Evolutionary conservation across 2,329 filamentous ascomycete species (phyloP).

Genomic region (Penicillium corylophilum): DNA sequence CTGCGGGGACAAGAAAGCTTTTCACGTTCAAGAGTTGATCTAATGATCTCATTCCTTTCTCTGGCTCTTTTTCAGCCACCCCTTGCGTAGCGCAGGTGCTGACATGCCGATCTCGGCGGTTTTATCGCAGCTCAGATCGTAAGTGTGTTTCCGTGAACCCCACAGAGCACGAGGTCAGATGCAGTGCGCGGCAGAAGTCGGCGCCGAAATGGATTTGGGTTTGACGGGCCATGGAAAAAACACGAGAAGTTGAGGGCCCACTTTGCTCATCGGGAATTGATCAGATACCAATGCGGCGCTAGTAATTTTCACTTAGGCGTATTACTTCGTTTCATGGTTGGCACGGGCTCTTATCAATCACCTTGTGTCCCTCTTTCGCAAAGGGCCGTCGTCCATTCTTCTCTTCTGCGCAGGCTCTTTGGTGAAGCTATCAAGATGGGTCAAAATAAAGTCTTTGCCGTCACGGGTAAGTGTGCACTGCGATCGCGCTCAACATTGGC

Average conservation of each 20-base stretch:
- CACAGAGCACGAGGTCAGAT: not conserved
- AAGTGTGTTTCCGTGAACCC: not conserved
- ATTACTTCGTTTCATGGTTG: not conserved
- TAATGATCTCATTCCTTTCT: not conserved
- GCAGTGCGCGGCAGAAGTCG: not conserved
- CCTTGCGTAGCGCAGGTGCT: not conserved
- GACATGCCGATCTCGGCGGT: not conserved
- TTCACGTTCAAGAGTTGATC: not conserved
- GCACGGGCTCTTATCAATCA: conserved; percentile 15
- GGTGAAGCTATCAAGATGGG: conserved; percentile 13
- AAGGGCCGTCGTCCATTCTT: not conserved
- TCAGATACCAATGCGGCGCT: conserved; percentile 13
- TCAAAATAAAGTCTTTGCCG: conserved; percentile 22
- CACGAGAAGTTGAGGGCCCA: not conserved
- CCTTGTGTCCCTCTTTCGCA: not conserved
- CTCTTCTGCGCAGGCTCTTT: not conserved
- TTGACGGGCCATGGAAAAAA: not conserved
- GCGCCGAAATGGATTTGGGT: not conserved
- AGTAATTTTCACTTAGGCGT: conserved; percentile 10
- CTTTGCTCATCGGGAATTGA: conserved; percentile 5
- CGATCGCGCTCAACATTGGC: not conserved
- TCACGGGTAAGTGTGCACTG: conserved; percentile 13
- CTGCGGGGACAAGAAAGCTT: not conserved
- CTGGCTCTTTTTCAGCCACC: not conserved
- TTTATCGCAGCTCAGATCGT: not conserved